Conservation (phyloP, 139 green algal species). For the Edaphochlamys debaryana region DNA sequence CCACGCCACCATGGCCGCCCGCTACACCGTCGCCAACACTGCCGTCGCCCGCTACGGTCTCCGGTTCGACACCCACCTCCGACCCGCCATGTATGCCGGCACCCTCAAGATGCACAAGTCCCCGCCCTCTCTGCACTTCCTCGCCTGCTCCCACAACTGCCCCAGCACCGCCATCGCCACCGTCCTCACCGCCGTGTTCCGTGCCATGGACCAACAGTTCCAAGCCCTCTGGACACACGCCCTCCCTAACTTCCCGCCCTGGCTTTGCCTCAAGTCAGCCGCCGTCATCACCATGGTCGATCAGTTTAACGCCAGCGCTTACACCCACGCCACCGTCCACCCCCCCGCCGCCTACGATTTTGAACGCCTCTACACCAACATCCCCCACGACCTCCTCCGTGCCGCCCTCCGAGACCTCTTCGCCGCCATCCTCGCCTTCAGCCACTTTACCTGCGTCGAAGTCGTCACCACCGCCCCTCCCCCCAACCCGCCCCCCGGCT, state of each 20-base stretch:
- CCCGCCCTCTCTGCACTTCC: neutral
- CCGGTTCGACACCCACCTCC: neutral
- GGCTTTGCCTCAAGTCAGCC: neutral
- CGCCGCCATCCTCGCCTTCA: too few relatives aligned
- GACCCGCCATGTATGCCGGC: neutral
- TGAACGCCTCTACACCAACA: conserved; percentile 11
- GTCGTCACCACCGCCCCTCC: neutral
- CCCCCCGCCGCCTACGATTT: neutral
- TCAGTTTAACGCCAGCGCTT: neutral
- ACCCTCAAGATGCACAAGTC: conserved; percentile 18
- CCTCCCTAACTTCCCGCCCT: neutral
- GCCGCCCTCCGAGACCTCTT: too few relatives aligned
- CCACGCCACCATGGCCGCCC: too few relatives aligned
- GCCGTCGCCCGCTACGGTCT: neutral
- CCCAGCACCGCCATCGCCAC: neutral
- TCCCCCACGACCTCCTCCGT: neutral
- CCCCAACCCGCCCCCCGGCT: too few relatives aligned
- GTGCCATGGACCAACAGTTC: neutral
- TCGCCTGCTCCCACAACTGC: neutral
- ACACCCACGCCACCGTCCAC: neutral
- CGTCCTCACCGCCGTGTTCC: neutral
- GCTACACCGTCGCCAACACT: neutral
- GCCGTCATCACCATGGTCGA: conserved; percentile 4
- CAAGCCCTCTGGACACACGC: neutral
- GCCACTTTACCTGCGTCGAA: too few relatives aligned